A percentile compares a stretch with the other conserved stretches of the same genome.
Evolutionary conservation across 2,329 filamentous ascomycete species (phyloP).

Genomic region (Cladophialophora immunda): DNA sequence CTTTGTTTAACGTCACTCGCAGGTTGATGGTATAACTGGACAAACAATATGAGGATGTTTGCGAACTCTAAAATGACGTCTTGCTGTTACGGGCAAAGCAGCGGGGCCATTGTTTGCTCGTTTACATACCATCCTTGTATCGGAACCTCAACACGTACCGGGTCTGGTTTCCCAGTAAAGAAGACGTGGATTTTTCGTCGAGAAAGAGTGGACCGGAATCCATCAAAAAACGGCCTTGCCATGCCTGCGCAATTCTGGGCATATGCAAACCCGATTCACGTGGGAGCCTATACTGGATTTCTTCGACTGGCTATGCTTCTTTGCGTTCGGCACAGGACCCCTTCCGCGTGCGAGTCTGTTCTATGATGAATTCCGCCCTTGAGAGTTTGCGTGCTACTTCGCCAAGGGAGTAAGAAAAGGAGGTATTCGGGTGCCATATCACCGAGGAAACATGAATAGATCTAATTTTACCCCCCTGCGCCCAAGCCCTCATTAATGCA

Average conservation of each 20-base stretch:
- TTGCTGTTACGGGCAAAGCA: not conserved
- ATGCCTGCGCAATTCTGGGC: not conserved
- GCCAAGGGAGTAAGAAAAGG: not conserved
- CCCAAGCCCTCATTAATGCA: no score
- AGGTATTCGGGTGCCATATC: not conserved
- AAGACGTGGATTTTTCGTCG: not conserved
- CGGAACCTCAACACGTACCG: not conserved
- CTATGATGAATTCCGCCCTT: no score
- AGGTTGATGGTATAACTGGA: not conserved
- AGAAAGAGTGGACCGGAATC: no score
- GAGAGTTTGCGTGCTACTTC: not conserved
- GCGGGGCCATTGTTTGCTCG: not conserved
- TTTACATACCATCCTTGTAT: not conserved
- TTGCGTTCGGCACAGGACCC: no score
- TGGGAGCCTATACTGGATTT: not conserved
- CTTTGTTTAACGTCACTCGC: not conserved
- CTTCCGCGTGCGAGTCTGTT: not conserved
- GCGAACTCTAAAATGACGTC: not conserved
- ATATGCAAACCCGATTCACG: not conserved
- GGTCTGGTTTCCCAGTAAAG: not conserved
- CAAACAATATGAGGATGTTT: not conserved
- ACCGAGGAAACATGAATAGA: not conserved
- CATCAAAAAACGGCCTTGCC: not conserved
- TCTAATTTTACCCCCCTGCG: not conserved
- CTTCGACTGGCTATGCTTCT: no score